A percentile compares a stretch with the other conserved stretches of the same genome.
These are phyloP conservation scores for Cadophora malorum DNA, from an alignment of 2,329 filamentous ascomycete genomes.

Conservation along the genomic window DNA sequence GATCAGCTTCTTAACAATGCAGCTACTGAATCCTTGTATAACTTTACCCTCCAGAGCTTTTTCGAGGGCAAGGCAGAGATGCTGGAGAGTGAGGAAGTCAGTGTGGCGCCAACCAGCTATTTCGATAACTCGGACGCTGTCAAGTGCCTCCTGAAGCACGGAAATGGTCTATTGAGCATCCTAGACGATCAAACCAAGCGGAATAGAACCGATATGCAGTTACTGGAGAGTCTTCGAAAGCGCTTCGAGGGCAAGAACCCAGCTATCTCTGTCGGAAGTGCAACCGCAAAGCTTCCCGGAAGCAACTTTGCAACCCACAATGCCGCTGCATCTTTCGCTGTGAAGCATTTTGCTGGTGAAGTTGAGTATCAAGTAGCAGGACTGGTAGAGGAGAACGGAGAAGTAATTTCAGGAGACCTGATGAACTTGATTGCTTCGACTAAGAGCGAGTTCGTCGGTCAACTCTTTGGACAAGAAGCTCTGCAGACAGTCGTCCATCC, in stretches of 20 bases:
- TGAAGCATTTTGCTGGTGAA: conserved; percentile 95
- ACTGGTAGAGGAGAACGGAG: conserved; percentile 92
- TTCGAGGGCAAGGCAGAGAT: conserved; percentile 94
- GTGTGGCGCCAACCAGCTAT: conserved; percentile 89
- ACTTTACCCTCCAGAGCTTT: conserved; percentile 92
- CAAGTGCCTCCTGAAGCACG: conserved; percentile 86
- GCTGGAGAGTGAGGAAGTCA: conserved; percentile 92
- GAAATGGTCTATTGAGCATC: conserved; percentile 92
- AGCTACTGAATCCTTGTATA: conserved; percentile 89
- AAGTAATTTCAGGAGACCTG: conserved; percentile 92
- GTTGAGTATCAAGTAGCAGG: conserved; percentile 91
- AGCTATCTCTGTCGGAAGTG: conserved; percentile 79
- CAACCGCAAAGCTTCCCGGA: conserved; percentile 79
- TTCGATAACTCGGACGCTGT: conserved; percentile 98
- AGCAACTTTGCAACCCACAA: conserved; percentile 91
- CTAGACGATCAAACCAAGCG: conserved; percentile 94
- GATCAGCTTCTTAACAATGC: conserved; percentile 96
- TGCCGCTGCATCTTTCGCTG: conserved; percentile 79
- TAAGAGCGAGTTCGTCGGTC: conserved; percentile 85
- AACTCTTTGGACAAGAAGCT: conserved; percentile 95
- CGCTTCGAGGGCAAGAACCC: conserved; percentile 95
- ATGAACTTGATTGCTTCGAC: conserved; percentile 92
- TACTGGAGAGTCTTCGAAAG: conserved; percentile 89
- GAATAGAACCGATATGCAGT: conserved; percentile 85
- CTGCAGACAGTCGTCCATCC: conserved; percentile 93